Base-by-base conservation (phyloP, 148 eudicot species). In the Polygonum aviculare region DNA sequence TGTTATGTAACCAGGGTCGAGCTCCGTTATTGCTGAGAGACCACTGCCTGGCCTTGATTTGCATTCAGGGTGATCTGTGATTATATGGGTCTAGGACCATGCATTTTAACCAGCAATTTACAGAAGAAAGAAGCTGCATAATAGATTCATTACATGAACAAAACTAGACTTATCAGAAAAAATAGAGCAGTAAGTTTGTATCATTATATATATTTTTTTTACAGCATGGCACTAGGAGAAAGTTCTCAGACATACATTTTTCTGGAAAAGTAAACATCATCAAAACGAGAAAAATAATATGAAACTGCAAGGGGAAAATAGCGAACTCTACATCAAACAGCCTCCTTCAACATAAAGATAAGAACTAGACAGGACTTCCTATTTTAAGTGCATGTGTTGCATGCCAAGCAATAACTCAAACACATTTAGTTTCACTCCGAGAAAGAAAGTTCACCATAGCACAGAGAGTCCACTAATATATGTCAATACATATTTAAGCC, bases 81-180 rank as follows among this genome's bases (percentile, higher is more conserved):
- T 92, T 90, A 85, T 89, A 90, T 74, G 98, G 94, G 74, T 94
- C 98, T 45, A 94, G 79, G 82, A 89, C 73, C 79, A 94, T 87
- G 87, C 98, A 94, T 84, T 94, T 94, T n/a, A 94, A 90, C 98
- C 98, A 94, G 85, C 98, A 94, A 84, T 94, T 94, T 44, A 90
- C 90, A 63, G 97, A 97, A 82, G 98, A 94, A 77, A 94, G 91
- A 81, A 90, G 87, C 97, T 92, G 91, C 77, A 82, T 19, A 54
- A 22, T 57, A 67, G 41, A 67, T 3, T 22, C 41, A 65, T 36
- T 35, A 19, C 72, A 14, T 36, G 2, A 36, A 67, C 70, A 67
- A 65, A 67, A 15, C 11, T 33, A 67, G 11, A 62, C 39, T 62
- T 31, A 6, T 62, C 19, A 18, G 60, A 33, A 12, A 33, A 12